A percentile compares a stretch with the other conserved stretches of the same genome.
Conservation (phyloP, 2,329 filamentous ascomycete genomes). For the Ceratocystis cubensis region DNA sequence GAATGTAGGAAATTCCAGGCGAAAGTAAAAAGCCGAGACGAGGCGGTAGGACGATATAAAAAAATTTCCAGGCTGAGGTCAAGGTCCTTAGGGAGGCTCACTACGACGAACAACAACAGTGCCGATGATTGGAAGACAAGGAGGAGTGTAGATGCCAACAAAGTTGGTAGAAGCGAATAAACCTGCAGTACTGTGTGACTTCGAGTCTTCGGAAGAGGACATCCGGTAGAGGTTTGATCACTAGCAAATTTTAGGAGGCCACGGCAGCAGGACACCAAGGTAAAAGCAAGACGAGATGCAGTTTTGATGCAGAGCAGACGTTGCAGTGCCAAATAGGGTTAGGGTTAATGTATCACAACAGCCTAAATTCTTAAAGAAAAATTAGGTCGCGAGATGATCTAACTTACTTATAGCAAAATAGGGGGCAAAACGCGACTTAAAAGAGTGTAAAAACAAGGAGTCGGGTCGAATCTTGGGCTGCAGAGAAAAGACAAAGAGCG, state of each 20-base stretch:
- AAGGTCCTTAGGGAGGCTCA: slow-evolving; percentile 16
- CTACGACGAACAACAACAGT: slow-evolving; percentile 7
- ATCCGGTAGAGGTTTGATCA: slow-evolving; percentile 9
- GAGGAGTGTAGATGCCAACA: neutral
- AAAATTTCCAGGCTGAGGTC: neutral
- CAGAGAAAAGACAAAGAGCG: neutral
- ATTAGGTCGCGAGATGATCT: neutral
- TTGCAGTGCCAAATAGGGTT: neutral
- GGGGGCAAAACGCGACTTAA: neutral
- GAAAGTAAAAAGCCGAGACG: neutral
- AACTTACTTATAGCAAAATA: neutral
- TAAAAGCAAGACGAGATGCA: neutral
- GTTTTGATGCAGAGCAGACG: neutral
- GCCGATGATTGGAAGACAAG: slow-evolving; percentile 1
- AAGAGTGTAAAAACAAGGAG: neutral
- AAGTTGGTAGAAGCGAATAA: slow-evolving; percentile 1
- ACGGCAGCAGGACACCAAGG: neutral
- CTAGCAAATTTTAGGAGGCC: neutral
- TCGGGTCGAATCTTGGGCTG: neutral
- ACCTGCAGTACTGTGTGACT: neutral
- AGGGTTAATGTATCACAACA: slow-evolving; percentile 10
- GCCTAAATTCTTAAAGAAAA: neutral
- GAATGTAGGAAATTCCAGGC: too few species aligned
- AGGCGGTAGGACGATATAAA: neutral
- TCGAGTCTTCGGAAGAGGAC: slow-evolving; percentile 8